phyloP scores from a whole-genome alignment of 2,329 filamentous ascomycete genomes.

The Dactylella cylindrospora region DNA sequence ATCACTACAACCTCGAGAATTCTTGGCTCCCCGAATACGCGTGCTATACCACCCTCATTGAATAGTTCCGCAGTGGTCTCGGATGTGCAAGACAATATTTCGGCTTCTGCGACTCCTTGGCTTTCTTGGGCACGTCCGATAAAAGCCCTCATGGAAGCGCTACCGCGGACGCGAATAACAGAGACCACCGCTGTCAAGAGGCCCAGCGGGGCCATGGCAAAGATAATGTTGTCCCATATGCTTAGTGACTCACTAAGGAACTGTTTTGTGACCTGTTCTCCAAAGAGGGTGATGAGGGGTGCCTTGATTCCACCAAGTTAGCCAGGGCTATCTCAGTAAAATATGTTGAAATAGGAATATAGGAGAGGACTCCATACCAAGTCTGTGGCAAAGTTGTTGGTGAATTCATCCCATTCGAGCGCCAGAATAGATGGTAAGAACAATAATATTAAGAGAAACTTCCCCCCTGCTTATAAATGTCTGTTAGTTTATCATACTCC shows the following conservation, averaged over 20 bases:
- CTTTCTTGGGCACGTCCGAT: conserved; percentile 53
- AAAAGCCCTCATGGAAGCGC: conserved; percentile 49
- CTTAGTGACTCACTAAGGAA: neutral
- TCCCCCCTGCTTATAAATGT: too few relatives aligned
- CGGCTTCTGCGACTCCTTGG: conserved; percentile 50
- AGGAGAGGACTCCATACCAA: neutral
- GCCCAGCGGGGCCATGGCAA: conserved; percentile 45
- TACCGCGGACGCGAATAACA: neutral
- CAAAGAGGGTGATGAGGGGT: neutral
- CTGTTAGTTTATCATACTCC: too few relatives aligned
- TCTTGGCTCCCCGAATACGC: conserved; percentile 45
- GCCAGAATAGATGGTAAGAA: neutral
- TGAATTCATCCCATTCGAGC: neutral
- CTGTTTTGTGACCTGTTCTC: neutral
- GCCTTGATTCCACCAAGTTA: too few relatives aligned
- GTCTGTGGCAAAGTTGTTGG: neutral
- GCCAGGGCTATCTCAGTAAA: too few relatives aligned
- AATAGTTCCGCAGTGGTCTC: conserved; percentile 21
- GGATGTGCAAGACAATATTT: conserved; percentile 54
- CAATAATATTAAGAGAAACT: neutral
- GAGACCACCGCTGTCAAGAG: neutral
- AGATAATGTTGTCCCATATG: conserved; percentile 35
- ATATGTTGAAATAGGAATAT: neutral
- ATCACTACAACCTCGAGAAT: conserved; percentile 50
- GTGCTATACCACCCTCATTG: conserved; percentile 3